Percentiles rank a stretch among this genome's conserved stretches.
Conservation (phyloP, 2,329 filamentous ascomycete species). For the Metarhizium brunneum region DNA sequence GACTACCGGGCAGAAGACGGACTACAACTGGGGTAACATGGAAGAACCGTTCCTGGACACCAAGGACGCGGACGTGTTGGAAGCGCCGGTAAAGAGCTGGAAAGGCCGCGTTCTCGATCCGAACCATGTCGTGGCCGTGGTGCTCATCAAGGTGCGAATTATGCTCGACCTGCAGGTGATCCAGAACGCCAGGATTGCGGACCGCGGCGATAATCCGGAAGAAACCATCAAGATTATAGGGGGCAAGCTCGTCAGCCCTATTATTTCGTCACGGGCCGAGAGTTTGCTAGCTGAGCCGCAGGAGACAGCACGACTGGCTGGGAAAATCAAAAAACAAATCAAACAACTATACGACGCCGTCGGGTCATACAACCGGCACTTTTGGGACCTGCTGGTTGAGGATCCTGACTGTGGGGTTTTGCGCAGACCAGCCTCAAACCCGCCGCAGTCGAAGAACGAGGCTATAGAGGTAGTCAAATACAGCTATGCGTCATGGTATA, state of each 20-base stretch:
- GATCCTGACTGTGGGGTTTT: too few relatives aligned
- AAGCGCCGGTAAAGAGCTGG: constrained; percentile 13
- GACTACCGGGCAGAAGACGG: neutral
- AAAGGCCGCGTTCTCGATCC: neutral
- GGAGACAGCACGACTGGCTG: too few relatives aligned
- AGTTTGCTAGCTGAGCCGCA: too few relatives aligned
- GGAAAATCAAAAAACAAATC: too few relatives aligned
- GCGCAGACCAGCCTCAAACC: too few relatives aligned
- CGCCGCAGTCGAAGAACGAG: too few relatives aligned
- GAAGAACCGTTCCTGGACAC: constrained; percentile 20
- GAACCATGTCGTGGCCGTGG: constrained; percentile 6
- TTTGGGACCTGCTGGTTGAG: too few relatives aligned
- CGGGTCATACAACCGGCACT: too few relatives aligned
- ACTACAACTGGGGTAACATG: constrained; percentile 13
- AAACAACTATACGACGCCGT: too few relatives aligned
- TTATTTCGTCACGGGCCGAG: neutral
- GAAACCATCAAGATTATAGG: constrained; percentile 15
- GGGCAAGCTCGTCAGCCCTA: constrained; percentile 7
- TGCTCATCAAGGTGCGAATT: constrained; percentile 15
- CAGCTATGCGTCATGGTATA: too few relatives aligned
- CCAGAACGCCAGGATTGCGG: constrained; percentile 6
- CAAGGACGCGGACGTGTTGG: constrained; percentile 30
- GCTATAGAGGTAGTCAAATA: too few relatives aligned
- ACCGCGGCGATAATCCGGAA: constrained; percentile 7
- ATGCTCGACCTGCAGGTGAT: constrained; percentile 14